phyloP scores from a whole-genome alignment of 164 flowering plant genomes.

The Protea cynaroides region DNA sequence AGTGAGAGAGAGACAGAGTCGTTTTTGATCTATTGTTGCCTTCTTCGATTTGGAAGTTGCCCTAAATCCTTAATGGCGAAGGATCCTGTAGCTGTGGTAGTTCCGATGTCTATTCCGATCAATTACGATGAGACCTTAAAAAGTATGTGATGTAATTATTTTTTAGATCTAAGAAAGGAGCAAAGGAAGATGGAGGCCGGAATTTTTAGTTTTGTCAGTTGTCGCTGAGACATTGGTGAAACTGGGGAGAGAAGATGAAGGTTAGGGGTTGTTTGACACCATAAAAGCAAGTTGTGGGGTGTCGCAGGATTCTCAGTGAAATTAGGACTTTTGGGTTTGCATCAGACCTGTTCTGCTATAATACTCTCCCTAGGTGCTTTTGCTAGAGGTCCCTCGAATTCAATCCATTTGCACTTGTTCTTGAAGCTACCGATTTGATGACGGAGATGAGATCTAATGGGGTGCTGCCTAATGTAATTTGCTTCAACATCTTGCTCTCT shows the following conservation, averaged over 20 bases:
- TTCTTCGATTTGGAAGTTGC: no score
- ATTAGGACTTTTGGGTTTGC: slow-evolving; percentile 45
- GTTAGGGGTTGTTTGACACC: slow-evolving; percentile 53
- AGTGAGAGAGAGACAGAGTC: no score
- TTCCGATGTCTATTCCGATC: no score
- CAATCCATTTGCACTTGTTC: slow-evolving; percentile 71
- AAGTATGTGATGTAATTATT: no score
- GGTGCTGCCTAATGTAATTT: slow-evolving; percentile 40
- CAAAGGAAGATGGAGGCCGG: no score
- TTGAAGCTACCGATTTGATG: slow-evolving; percentile 56
- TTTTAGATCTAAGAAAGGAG: no score
- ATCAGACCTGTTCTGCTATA: slow-evolving; percentile 47
- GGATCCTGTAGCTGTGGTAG: no score
- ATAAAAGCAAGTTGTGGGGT: slow-evolving; percentile 42
- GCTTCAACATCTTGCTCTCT: slow-evolving; percentile 70
- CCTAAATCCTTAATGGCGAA: no score
- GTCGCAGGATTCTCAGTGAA: slow-evolving; percentile 39
- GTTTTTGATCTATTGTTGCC: no score
- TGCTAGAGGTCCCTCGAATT: slow-evolving; percentile 49
- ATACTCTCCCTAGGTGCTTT: slow-evolving; percentile 53
- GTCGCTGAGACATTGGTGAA: slow-evolving; percentile 57
- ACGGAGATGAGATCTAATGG: slow-evolving; percentile 60
- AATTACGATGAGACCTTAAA: no score
- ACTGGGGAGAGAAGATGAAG: slow-evolving; percentile 53
- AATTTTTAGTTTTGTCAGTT: no score